Percentiles rank a stretch among this genome's conserved stretches.
phyloP scores from a whole-genome alignment of 345 rosid species.

The Eucalyptus tenuipes region DNA sequence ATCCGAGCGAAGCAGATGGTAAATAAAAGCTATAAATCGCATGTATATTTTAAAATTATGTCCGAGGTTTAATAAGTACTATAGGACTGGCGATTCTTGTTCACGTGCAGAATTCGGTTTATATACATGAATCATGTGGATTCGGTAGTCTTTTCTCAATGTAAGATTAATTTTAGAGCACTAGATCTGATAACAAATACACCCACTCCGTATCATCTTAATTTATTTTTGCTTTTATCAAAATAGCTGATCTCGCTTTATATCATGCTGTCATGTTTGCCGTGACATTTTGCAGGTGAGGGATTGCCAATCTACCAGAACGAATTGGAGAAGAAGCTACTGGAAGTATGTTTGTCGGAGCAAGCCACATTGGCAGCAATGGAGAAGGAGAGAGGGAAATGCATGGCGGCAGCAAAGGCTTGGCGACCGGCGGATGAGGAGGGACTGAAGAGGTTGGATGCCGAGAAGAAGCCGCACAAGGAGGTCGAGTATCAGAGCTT shows the following conservation, averaged over 20 bases:
- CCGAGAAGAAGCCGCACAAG: constrained; percentile 1
- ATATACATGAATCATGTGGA: neutral
- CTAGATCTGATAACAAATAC: neutral
- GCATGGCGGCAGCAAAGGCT: constrained; percentile 8
- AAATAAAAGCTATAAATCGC: neutral
- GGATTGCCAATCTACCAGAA: constrained; percentile 43
- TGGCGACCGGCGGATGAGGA: neutral
- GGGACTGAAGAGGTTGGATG: neutral
- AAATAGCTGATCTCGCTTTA: neutral
- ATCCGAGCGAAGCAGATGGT: constrained; percentile 44
- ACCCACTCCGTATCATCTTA: neutral
- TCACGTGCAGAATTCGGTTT: neutral
- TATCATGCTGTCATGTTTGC: neutral
- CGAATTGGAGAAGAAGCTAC: constrained; percentile 22
- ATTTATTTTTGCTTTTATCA: neutral
- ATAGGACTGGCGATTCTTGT: neutral
- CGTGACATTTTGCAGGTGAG: constrained; percentile 3
- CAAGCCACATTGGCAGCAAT: constrained; percentile 14
- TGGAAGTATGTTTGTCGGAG: constrained; percentile 9
- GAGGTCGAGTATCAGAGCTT: constrained; percentile 15
- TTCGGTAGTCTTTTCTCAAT: neutral
- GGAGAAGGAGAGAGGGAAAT: constrained; percentile 32
- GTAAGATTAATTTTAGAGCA: neutral
- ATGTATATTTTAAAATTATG: neutral
- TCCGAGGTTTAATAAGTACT: neutral